These are phyloP conservation scores for Colletotrichum limetticola DNA, from an alignment of 2,329 filamentous ascomycete genomes.

Conservation along the genomic window DNA sequence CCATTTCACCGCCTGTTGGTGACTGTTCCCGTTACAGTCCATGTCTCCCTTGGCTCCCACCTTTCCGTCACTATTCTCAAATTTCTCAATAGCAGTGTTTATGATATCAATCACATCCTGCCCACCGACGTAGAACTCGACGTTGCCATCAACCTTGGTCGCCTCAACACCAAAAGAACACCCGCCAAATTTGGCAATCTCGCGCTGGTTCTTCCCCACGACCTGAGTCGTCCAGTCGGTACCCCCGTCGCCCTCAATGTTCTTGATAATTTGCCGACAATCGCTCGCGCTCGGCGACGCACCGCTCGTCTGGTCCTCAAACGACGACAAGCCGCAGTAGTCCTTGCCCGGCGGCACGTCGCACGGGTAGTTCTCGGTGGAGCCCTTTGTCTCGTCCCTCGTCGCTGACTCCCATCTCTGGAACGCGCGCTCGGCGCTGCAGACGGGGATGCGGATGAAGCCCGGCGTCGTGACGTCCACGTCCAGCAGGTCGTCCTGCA, in stretches of 20 bases:
- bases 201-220: constrained; percentile 36
- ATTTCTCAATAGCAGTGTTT: constrained; percentile 42
- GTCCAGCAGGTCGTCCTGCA: constrained; percentile 40
- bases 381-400: constrained; percentile 34
- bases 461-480: constrained; percentile 45
- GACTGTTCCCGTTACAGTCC: constrained; percentile 40
- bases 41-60: constrained; percentile 48
- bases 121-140: constrained; percentile 45
- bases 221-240: constrained; percentile 34
- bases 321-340: constrained; percentile 44
- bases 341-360: constrained; percentile 39
- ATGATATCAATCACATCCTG: constrained; percentile 44
- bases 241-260: constrained; percentile 39
- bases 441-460: constrained; percentile 50
- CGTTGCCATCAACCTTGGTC: constrained; percentile 37
- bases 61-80: constrained; percentile 41
- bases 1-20: constrained; percentile 8
- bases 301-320: constrained; percentile 46
- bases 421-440: constrained; percentile 45
- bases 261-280: constrained; percentile 47
- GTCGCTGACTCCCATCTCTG: constrained; percentile 43
- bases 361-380: constrained; percentile 46
- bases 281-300: constrained; percentile 47
- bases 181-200: constrained; percentile 40
- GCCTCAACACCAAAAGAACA: constrained; percentile 47